Conservation (phyloP, 208 protist genomes). For the Leishmania braziliensis region DNA sequence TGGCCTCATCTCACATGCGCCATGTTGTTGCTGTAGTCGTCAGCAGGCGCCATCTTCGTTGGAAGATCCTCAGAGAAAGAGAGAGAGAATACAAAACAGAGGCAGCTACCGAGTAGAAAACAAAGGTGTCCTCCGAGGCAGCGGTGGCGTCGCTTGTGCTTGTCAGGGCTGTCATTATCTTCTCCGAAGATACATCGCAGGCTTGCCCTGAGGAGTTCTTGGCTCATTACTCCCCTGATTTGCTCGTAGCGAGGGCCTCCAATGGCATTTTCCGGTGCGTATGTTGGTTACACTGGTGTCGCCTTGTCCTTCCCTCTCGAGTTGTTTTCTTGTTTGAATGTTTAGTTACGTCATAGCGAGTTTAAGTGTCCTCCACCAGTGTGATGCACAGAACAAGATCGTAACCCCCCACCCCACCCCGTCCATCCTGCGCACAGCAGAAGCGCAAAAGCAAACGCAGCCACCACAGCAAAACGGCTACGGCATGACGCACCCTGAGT, state of each 20-base stretch:
- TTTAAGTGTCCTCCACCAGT: neutral
- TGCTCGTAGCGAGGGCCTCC: neutral
- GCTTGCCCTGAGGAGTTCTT: no score
- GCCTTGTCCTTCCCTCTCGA: neutral
- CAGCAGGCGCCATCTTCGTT: neutral
- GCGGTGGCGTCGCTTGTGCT: neutral
- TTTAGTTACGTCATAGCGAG: neutral
- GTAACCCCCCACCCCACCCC: neutral
- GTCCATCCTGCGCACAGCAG: neutral
- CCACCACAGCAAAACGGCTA: neutral
- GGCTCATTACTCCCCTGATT: neutral
- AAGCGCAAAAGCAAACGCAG: neutral
- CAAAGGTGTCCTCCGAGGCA: neutral
- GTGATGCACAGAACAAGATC: neutral
- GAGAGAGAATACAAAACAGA: neutral
- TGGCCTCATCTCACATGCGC: neutral
- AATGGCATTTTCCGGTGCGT: neutral
- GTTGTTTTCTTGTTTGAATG: neutral
- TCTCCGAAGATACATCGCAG: neutral
- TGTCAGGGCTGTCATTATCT: neutral
- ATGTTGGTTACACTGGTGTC: neutral
- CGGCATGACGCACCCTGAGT: neutral
- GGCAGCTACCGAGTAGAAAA: neutral
- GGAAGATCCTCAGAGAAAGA: neutral
- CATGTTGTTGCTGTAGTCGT: neutral